Conservation (phyloP, 352 stramenopile species). For the Phytophthora fragariaefolia region DNA sequence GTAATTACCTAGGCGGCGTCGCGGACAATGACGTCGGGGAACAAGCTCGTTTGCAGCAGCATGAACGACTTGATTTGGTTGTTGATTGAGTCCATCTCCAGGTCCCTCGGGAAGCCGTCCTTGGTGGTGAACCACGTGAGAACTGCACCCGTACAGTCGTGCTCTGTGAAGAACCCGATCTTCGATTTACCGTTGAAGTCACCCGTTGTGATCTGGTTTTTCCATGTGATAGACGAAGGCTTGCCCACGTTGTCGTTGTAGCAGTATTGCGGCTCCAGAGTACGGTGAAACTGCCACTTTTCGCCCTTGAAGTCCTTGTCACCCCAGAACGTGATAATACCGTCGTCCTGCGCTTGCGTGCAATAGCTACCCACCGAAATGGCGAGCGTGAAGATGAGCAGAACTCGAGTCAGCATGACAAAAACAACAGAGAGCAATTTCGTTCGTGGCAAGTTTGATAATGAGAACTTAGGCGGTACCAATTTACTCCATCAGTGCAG, state of each 20-base stretch:
- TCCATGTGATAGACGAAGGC: slow-evolving; percentile 33
- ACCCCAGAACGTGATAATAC: slow-evolving; percentile 21
- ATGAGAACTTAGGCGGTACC: slow-evolving; percentile 10
- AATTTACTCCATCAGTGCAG: too few species aligned
- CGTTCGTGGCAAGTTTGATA: slow-evolving; percentile 8
- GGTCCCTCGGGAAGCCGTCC: slow-evolving; percentile 23
- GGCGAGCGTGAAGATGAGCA: not conserved
- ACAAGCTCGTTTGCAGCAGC: slow-evolving; percentile 17
- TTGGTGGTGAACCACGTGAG: slow-evolving; percentile 18
- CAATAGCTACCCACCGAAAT: not conserved
- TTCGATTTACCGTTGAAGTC: slow-evolving; percentile 20
- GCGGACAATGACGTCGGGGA: slow-evolving; percentile 14
- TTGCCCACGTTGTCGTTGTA: slow-evolving; percentile 38
- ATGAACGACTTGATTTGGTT: slow-evolving; percentile 39
- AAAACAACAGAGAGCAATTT: too few species aligned
- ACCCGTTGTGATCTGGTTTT: slow-evolving; percentile 12
- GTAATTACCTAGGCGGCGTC: not conserved
- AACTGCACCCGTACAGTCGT: slow-evolving; percentile 25
- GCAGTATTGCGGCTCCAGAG: slow-evolving; percentile 24
- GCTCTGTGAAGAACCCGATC: slow-evolving; percentile 36
- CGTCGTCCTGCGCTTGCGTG: slow-evolving; percentile 2
- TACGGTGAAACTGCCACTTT: slow-evolving; percentile 19
- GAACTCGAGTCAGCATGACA: too few species aligned
- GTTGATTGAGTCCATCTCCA: slow-evolving; percentile 27
- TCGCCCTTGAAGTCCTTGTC: slow-evolving; percentile 27